These are phyloP conservation scores for Blastobotrys capitulatus DNA, from an alignment of 1,139 yeast genomes.

Conservation along the genomic window DNA sequence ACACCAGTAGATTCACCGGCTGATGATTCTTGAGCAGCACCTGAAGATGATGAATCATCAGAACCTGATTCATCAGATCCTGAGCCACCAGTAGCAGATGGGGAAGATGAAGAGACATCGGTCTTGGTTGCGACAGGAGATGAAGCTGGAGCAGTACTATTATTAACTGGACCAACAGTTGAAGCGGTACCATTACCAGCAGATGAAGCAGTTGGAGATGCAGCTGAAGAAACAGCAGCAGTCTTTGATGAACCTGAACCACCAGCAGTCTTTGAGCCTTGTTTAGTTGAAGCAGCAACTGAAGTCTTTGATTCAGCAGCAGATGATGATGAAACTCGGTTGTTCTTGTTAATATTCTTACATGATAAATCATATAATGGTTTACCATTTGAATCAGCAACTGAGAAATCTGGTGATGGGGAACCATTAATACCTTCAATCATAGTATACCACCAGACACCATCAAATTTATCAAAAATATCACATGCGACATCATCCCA, in stretches of 20 bases:
- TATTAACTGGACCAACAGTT: conserved; percentile 6
- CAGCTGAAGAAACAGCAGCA: conserved; percentile 1
- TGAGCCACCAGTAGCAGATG: conserved; percentile 10
- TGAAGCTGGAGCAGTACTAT: conserved; percentile 10
- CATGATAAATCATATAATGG: conserved; percentile 22
- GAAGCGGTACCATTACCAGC: background rate
- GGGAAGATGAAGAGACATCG: background rate
- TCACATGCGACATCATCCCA: conserved; percentile 25
- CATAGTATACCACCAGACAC: conserved; percentile 24
- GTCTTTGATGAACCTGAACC: background rate
- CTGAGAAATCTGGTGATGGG: conserved; percentile 22
- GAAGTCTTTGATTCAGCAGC: conserved; percentile 11
- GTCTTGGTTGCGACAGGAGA: background rate
- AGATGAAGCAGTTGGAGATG: background rate
- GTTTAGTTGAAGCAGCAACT: background rate
- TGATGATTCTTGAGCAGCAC: background rate
- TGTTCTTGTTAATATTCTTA: conserved; percentile 7
- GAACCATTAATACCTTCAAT: conserved; percentile 17
- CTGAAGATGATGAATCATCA: background rate
- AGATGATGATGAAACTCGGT: conserved; percentile 1
- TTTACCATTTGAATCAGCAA: conserved; percentile 18
- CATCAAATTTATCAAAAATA: conserved; percentile 16
- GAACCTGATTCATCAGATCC: conserved; percentile 9
- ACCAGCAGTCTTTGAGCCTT: background rate
- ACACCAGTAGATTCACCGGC: background rate